A percentile compares a stretch with the other conserved stretches of the same genome.
These are phyloP conservation scores for Metschnikowia bowlesiae DNA, from an alignment of 805 yeast genomes.

Conservation along the genomic window DNA sequence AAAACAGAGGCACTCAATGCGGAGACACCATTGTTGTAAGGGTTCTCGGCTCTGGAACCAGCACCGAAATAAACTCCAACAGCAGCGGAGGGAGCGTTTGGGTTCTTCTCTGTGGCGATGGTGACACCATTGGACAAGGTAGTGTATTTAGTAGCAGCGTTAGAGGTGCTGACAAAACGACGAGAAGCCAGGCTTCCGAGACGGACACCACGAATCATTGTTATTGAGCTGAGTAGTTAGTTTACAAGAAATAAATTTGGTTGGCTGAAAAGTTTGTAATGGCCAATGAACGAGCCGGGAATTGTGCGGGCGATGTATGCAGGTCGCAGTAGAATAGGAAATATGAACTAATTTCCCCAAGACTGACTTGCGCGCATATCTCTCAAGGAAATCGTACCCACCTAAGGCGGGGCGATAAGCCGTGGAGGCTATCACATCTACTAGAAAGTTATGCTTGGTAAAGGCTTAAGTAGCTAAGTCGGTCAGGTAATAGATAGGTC, in stretches of 20 bases:
- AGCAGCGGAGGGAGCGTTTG: slow-evolving; percentile 51
- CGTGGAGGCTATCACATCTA: not conserved
- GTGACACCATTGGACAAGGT: slow-evolving; percentile 70
- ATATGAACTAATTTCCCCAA: not conserved
- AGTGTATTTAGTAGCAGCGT: slow-evolving; percentile 62
- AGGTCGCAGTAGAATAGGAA: slow-evolving; percentile 4
- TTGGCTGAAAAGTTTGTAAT: slow-evolving; percentile 4
- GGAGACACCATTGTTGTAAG: slow-evolving; percentile 79
- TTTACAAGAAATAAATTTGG: slow-evolving; percentile 11
- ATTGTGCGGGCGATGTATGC: slow-evolving; percentile 12
- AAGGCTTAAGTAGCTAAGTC: not conserved
- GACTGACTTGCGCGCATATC: not conserved
- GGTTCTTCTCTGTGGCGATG: slow-evolving; percentile 64
- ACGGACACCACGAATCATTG: slow-evolving; percentile 44
- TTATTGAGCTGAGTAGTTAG: slow-evolving; percentile 3
- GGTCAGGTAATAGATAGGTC: not conserved
- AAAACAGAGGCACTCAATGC: slow-evolving; percentile 55
- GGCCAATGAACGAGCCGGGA: slow-evolving; percentile 20
- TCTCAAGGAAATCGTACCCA: not conserved
- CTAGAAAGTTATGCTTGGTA: not conserved
- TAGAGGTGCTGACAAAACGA: slow-evolving; percentile 57
- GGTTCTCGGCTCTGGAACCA: slow-evolving; percentile 76
- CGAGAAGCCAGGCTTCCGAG: slow-evolving; percentile 33
- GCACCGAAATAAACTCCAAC: slow-evolving; percentile 71
- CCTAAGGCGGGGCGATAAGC: no score